Evolutionary conservation across 2,329 filamentous ascomycete species (phyloP), one percentile per base, ranked within the genome.

Genomic region (Graphilbum fragrans): DNA sequence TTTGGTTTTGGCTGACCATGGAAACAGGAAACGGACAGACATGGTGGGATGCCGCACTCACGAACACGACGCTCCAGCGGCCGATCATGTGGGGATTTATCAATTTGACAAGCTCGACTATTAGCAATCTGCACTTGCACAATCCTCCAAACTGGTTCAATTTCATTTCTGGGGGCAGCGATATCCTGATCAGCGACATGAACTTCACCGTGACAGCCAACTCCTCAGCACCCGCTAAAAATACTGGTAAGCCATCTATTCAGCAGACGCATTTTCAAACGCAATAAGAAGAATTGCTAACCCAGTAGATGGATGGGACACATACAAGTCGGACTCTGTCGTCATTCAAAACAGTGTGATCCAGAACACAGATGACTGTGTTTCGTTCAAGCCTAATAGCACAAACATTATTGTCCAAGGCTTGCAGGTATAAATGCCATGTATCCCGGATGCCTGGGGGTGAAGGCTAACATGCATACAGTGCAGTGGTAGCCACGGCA

Each of bases 311-410:
- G 73, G 70, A 36, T 72, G 67, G 67, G 69, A 76, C 49, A 77
- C 70, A 5, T 75, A 80, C 53, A 69, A 75, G n/a, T 73, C 67
- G 34, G 58, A 59, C 32, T 18, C n/a, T 18, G 12, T 34, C 12
- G 32, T 34, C 11, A 19, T 34, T 12, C 32, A 34, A 20, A 73
- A 73, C 40, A 67, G 81, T 39, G 67, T 75, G 1, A 80, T 82
- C 37, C 73, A 80, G 53, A 74, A 82, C 55, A 77, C 70, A 1
- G 59, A 69, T 83, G 44, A 80, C 53, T 80, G 76, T 46, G 70
- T 80, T 33, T 72, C 70, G 1, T 76, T 78, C 63, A 80, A 79
- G 57, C 74, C 74, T 11, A 79, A 79, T 57, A 69, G 63, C 48
- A 75, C 71, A 32, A 61, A 75, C 47, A 69, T 78, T 17, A 54